Evolutionary conservation across 106 monocot species (phyloP).

Genomic region (Alisma plantagoaquatica): DNA sequence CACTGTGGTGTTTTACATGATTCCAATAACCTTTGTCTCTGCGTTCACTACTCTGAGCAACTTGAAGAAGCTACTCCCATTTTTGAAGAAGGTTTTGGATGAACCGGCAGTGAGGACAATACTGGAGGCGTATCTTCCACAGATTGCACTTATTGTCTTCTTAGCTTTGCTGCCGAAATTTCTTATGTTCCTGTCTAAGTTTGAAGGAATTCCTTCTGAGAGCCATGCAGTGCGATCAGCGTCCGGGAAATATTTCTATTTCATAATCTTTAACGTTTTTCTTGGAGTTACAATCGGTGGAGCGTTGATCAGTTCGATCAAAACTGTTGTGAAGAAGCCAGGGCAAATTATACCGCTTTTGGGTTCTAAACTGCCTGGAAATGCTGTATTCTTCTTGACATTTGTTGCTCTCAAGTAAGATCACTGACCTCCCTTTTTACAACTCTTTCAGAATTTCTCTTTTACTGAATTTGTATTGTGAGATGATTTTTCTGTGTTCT

Average conservation of each 20-base stretch:
- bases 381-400: conserved; percentile 90
- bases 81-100: conserved; percentile 67
- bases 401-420: conserved; percentile 86
- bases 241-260: conserved; percentile 93
- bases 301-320: conserved; percentile 45
- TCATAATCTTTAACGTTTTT: conserved; percentile 93
- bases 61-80: conserved; percentile 50
- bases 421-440: not conserved
- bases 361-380: conserved; percentile 54
- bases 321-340: conserved; percentile 40
- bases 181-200: conserved; percentile 72
- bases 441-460: not conserved
- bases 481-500: too few species aligned
- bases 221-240: conserved; percentile 64
- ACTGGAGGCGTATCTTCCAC: conserved; percentile 82
- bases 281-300: conserved; percentile 70
- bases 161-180: conserved; percentile 73
- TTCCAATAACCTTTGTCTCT: conserved; percentile 67
- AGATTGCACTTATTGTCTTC: conserved; percentile 79
- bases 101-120: conserved; percentile 38
- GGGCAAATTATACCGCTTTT: conserved; percentile 27
- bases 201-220: conserved; percentile 65
- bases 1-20: conserved; percentile 76
- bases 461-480: not conserved
- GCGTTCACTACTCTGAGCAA: conserved; percentile 72